A percentile compares a stretch with the other conserved stretches of the same genome.
Conservation (phyloP, 2,329 filamentous ascomycete species). For the Paraconiothyrium sp. region DNA sequence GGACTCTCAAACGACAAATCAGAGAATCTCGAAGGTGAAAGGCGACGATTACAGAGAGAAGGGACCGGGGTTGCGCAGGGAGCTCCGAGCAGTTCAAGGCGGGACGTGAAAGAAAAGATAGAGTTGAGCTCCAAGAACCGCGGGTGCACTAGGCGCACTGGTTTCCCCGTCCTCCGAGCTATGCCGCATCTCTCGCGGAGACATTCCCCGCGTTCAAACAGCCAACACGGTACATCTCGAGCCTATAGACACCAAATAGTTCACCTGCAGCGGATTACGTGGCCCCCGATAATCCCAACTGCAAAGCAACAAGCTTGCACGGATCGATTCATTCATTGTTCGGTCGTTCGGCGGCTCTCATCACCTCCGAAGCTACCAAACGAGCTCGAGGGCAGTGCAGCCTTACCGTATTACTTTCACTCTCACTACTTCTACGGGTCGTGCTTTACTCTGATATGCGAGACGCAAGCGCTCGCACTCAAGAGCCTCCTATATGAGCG, state of each 20-base stretch:
- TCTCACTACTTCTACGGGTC: background rate
- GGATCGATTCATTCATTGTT: background rate
- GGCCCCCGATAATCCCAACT: background rate
- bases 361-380: constrained; percentile 5
- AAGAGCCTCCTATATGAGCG: constrained; percentile 7
- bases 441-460: background rate
- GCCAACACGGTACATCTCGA: background rate
- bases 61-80: background rate
- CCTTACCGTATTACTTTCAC: background rate
- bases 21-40: background rate
- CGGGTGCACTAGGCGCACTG: background rate
- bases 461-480: background rate
- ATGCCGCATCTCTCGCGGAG: constrained; percentile 1
- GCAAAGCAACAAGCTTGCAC: background rate
- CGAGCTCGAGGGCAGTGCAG: background rate
- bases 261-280: background rate
- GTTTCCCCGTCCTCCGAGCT: background rate
- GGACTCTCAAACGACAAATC: background rate
- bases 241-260: background rate
- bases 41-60: background rate
- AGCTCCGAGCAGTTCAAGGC: background rate
- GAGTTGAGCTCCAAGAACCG: background rate
- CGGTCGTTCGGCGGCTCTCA: background rate
- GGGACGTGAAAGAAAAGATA: constrained; percentile 5
- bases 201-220: constrained; percentile 4